Conservation (phyloP, 768 basidiomycete species). For the Cyclocybe cylindracea region DNA sequence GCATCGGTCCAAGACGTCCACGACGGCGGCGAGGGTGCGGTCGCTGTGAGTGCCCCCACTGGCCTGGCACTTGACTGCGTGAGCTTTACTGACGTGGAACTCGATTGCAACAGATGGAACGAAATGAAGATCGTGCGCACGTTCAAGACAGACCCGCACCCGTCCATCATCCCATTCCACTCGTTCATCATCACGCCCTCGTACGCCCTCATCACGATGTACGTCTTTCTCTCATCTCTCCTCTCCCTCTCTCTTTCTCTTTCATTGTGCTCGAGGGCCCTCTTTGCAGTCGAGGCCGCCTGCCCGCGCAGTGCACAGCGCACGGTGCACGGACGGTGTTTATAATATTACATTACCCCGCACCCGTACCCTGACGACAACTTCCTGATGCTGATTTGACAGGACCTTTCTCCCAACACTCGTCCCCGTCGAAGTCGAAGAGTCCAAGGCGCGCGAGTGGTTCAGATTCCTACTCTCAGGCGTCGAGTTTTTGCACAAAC, state of each 20-base stretch:
- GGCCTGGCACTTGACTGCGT: too few species aligned
- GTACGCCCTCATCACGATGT: slow-evolving; percentile 93
- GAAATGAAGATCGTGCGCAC: slow-evolving; percentile 95
- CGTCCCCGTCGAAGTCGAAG: slow-evolving; percentile 86
- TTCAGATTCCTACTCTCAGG: slow-evolving; percentile 81
- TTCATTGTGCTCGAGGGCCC: neutral
- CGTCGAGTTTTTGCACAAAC: slow-evolving; percentile 79
- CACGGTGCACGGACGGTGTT: neutral
- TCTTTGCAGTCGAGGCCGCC: neutral
- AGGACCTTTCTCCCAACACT: slow-evolving; percentile 89
- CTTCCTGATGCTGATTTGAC: slow-evolving; percentile 4
- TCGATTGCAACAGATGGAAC: slow-evolving; percentile 80
- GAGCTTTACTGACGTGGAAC: neutral
- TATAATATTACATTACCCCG: neutral
- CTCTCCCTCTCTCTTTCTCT: neutral
- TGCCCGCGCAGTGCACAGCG: too few species aligned
- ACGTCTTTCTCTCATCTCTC: slow-evolving; percentile 36
- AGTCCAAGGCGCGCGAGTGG: slow-evolving; percentile 77
- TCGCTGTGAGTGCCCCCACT: slow-evolving; percentile 62
- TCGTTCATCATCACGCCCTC: slow-evolving; percentile 92
- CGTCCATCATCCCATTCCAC: slow-evolving; percentile 90
- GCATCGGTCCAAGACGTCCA: slow-evolving; percentile 80
- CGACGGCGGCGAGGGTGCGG: slow-evolving; percentile 86
- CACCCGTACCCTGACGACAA: slow-evolving; percentile 17
- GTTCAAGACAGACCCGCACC: slow-evolving; percentile 84